These are phyloP conservation scores for Xylaria sp. DNA, from an alignment of 2,329 filamentous ascomycete species.

Conservation along the genomic window DNA sequence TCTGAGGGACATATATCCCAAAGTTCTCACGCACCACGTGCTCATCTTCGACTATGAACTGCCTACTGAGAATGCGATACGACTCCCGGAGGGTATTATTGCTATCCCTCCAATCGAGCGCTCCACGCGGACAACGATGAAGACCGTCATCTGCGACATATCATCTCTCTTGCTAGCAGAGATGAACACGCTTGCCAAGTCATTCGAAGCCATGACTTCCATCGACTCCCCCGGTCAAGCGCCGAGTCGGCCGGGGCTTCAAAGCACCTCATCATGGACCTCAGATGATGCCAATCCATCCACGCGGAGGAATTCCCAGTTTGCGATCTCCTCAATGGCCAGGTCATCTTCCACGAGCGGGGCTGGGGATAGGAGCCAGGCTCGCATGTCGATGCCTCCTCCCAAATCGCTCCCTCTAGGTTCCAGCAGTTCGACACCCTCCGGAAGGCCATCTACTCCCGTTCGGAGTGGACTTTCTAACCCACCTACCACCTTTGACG, in stretches of 20 bases:
- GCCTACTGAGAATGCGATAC: conserved; percentile 54
- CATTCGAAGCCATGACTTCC: conserved; percentile 72
- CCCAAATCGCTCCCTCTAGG: conserved; percentile 52
- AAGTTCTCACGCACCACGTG: conserved; percentile 77
- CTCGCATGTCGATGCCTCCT: conserved; percentile 82
- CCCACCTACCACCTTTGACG: conserved; percentile 56
- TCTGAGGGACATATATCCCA: conserved; percentile 74
- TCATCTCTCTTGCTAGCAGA: conserved; percentile 76
- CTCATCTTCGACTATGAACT: conserved; percentile 77
- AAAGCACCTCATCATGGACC: conserved; percentile 48
- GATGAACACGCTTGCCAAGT: conserved; percentile 75
- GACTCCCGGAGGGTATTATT: conserved; percentile 70
- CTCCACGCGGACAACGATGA: conserved; percentile 79
- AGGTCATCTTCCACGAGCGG: conserved; percentile 61
- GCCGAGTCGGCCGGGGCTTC: conserved; percentile 47
- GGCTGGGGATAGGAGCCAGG: conserved; percentile 62
- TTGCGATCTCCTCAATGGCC: conserved; percentile 50
- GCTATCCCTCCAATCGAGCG: conserved; percentile 71
- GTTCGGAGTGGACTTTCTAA: conserved; percentile 55
- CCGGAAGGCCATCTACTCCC: conserved; percentile 55
- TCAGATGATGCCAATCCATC: conserved; percentile 49
- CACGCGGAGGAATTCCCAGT: conserved; percentile 62
- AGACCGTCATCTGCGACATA: conserved; percentile 80
- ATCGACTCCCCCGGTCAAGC: conserved; percentile 76
- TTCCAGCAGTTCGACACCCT: conserved; percentile 53